Conservation (phyloP, 179 eudicot genomes). For the Monotropa hypopitys region DNA sequence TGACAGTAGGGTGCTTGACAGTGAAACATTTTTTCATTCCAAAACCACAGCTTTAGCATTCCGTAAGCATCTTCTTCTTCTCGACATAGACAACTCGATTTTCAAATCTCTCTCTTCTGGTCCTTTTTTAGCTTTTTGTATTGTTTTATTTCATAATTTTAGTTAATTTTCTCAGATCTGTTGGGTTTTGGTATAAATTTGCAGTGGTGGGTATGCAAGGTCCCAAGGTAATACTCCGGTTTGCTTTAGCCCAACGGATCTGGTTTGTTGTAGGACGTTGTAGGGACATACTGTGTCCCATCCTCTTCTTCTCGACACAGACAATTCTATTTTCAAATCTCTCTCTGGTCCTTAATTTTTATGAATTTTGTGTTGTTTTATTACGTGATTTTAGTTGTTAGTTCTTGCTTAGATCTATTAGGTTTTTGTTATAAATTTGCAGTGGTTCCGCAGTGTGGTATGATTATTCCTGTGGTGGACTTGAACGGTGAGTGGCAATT, state of each 20-base stretch:
- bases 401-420: slow-evolving; percentile 11
- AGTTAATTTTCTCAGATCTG: slow-evolving; percentile 8
- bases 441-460: no score
- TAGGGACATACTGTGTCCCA: slow-evolving; percentile 97
- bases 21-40: no score
- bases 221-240: slow-evolving; percentile 78
- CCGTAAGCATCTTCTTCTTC: slow-evolving; percentile 54
- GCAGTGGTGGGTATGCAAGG: slow-evolving; percentile 63
- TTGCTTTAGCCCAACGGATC: slow-evolving; percentile 75
- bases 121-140: background rate
- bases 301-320: slow-evolving; percentile 63
- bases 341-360: background rate
- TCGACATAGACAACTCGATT: slow-evolving; percentile 58
- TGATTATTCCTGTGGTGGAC: no score
- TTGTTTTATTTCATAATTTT: background rate
- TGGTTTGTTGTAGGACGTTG: slow-evolving; percentile 84
- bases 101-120: background rate
- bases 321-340: slow-evolving; percentile 22
- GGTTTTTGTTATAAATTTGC: slow-evolving; percentile 11
- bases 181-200: slow-evolving; percentile 6
- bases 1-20: no score
- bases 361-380: background rate
- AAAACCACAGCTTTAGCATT: no score
- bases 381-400: background rate
- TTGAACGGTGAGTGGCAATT: no score